phyloP scores from a whole-genome alignment of 768 basidiomycete genomes.

The Chiua virens region DNA sequence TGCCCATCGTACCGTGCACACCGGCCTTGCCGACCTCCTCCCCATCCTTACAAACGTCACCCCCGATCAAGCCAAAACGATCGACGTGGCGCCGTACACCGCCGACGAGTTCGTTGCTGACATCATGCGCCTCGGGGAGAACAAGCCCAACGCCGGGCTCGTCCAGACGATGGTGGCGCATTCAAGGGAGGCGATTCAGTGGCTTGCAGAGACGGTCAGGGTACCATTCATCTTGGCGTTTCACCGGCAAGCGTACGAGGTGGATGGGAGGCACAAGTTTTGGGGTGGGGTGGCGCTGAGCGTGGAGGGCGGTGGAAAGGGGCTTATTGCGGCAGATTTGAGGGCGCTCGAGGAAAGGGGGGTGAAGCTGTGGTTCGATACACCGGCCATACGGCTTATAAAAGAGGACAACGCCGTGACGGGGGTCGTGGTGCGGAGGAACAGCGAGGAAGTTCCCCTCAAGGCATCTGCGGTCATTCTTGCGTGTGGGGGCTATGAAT shows the following conservation, averaged over 20 bases:
- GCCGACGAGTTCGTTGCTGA: constrained; percentile 53
- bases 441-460: constrained; percentile 38
- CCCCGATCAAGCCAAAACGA: constrained; percentile 40
- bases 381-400: constrained; percentile 40
- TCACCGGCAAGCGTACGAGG: constrained; percentile 67
- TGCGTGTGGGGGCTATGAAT: constrained; percentile 68
- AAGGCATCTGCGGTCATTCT: constrained; percentile 50
- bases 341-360: constrained; percentile 48
- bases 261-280: constrained; percentile 60
- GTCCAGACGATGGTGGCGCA: constrained; percentile 52
- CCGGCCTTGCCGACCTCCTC: constrained; percentile 59
- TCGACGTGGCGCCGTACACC: constrained; percentile 62
- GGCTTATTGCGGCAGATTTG: constrained; percentile 58
- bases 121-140: constrained; percentile 58
- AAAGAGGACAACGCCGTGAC: constrained; percentile 38
- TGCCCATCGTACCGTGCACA: constrained; percentile 63
- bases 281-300: constrained; percentile 70
- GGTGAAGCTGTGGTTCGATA: constrained; percentile 58
- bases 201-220: constrained; percentile 52
- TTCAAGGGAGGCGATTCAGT: constrained; percentile 55
- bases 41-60: constrained; percentile 51
- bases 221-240: constrained; percentile 60
- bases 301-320: constrained; percentile 67
- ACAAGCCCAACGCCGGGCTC: constrained; percentile 48
- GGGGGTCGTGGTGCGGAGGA: constrained; percentile 46